phyloP scores from a whole-genome alignment of 805 yeast genomes.

The Myxozyma lipomycoides region DNA sequence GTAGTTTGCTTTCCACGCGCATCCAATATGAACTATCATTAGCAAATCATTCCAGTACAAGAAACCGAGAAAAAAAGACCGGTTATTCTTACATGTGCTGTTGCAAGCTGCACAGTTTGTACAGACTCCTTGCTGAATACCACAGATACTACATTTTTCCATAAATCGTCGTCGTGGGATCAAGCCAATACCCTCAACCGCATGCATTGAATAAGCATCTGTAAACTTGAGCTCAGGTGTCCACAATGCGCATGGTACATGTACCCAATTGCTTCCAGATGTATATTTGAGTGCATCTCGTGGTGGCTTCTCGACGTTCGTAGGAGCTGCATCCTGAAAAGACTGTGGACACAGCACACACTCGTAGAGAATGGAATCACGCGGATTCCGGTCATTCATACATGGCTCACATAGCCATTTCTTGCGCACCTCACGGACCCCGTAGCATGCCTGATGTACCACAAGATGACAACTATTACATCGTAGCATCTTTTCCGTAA shows the following conservation, averaged over 20 bases:
- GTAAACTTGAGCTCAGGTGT: conserved; percentile 46
- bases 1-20: conserved; percentile 50
- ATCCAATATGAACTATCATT: conserved; percentile 48
- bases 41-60: background rate
- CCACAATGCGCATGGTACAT: conserved; percentile 65
- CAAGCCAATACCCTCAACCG: conserved; percentile 42
- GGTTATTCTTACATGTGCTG: conserved; percentile 21
- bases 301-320: conserved; percentile 7
- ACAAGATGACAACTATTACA: conserved; percentile 66
- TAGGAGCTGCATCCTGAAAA: background rate
- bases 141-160: conserved; percentile 42
- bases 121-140: conserved; percentile 52
- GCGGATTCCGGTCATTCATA: conserved; percentile 62
- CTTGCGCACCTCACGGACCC: conserved; percentile 36
- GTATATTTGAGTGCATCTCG: conserved; percentile 71
- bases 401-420: conserved; percentile 83
- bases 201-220: conserved; percentile 44
- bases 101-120: conserved; percentile 47
- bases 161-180: conserved; percentile 34
- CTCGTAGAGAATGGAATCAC: conserved; percentile 41
- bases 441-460: conserved; percentile 71
- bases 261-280: conserved; percentile 68
- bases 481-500: conserved; percentile 43
- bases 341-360: conserved; percentile 64
- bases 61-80: background rate